Evolutionary conservation across 768 basidiomycete species (phyloP).

Genomic region (Xerocomus brunneocitrinus): DNA sequence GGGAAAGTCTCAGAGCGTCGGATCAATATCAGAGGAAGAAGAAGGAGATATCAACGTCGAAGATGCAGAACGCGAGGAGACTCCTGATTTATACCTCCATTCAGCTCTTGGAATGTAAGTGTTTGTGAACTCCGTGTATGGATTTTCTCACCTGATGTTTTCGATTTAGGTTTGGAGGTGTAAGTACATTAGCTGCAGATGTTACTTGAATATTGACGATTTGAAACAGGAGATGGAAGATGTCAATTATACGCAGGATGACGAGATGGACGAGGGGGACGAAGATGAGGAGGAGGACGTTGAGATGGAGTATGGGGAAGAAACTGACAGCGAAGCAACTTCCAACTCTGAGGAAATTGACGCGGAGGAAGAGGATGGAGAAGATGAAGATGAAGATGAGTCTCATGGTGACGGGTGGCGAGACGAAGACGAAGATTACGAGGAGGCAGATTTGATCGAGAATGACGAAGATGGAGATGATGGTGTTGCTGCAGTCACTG

Average conservation of each 20-base stretch:
- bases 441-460: constrained; percentile 57
- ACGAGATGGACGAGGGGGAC: constrained; percentile 79
- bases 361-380: constrained; percentile 59
- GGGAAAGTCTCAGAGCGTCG: constrained; percentile 41
- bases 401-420: constrained; percentile 48
- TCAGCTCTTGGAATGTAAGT: constrained; percentile 92
- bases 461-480: constrained; percentile 53
- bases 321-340: constrained; percentile 77
- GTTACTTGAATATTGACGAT: constrained; percentile 14
- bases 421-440: constrained; percentile 50
- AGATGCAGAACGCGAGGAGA: constrained; percentile 63
- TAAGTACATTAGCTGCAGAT: constrained; percentile 38
- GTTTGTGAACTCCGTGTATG: not conserved
- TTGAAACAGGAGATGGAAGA: constrained; percentile 78
- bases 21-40: constrained; percentile 41
- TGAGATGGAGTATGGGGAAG: constrained; percentile 84
- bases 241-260: constrained; percentile 58
- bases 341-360: constrained; percentile 69
- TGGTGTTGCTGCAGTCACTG: constrained; percentile 48
- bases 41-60: constrained; percentile 57
- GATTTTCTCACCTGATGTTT: constrained; percentile 7
- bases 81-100: constrained; percentile 91
- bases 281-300: constrained; percentile 79
- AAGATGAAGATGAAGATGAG: constrained; percentile 53
- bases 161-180: constrained; percentile 62